Conservation (phyloP, 371 early-diverging fungal genomes). For the Paramicrosporidium saccamoebae region DNA sequence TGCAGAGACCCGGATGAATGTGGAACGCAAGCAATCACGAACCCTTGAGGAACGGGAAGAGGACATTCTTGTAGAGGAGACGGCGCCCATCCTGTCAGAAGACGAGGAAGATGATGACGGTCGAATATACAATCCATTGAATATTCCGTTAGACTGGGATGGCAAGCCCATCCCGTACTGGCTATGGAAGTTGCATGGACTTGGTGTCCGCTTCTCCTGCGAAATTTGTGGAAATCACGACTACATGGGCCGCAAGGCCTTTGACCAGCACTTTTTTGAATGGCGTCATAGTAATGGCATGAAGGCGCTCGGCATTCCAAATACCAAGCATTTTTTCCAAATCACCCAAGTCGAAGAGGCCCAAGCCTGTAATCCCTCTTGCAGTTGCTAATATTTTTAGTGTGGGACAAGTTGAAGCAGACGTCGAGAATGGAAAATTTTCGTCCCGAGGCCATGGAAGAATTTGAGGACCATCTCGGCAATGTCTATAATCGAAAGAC, state of each 20-base stretch:
- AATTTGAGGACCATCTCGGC: conserved; percentile 82
- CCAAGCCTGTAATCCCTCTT: conserved; percentile 17
- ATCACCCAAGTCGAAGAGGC: conserved; percentile 74
- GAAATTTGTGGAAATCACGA: conserved; percentile 87
- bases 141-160: conserved; percentile 87
- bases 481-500: conserved; percentile 93
- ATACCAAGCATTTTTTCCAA: conserved; percentile 68
- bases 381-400: background rate
- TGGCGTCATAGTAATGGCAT: conserved; percentile 82
- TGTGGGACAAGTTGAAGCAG: conserved; percentile 3
- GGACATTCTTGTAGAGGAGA: conserved; percentile 18
- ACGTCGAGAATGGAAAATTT: conserved; percentile 15
- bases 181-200: conserved; percentile 86
- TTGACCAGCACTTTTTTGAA: conserved; percentile 69
- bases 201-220: conserved; percentile 75
- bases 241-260: conserved; percentile 86
- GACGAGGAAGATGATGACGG: conserved; percentile 58
- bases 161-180: conserved; percentile 96
- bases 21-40: conserved; percentile 73
- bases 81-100: conserved; percentile 24
- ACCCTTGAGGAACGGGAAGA: conserved; percentile 47
- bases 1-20: conserved; percentile 47
- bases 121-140: conserved; percentile 75
- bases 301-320: conserved; percentile 69
- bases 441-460: conserved; percentile 47